phyloP scores from a whole-genome alignment of 2,329 filamentous ascomycete species.

The Phialophora expanda region DNA sequence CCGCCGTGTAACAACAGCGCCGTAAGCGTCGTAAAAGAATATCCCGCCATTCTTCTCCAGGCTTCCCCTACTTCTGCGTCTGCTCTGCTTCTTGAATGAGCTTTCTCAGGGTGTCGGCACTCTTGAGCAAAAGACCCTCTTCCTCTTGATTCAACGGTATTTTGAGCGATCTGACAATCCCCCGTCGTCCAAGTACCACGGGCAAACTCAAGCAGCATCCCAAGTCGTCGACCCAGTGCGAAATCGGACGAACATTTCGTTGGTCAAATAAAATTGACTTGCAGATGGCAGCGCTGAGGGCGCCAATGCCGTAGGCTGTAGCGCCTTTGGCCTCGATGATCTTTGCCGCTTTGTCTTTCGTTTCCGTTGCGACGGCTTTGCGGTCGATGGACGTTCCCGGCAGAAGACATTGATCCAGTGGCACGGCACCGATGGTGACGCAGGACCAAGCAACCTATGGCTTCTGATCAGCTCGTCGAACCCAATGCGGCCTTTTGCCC shows the following conservation, averaged over 20 bases:
- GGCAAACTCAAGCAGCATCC: constrained; percentile 59
- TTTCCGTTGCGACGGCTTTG: constrained; percentile 51
- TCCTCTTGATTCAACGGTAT: constrained; percentile 38
- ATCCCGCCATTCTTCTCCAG: too few relatives aligned
- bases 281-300: constrained; percentile 56
- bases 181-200: constrained; percentile 55
- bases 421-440: constrained; percentile 51
- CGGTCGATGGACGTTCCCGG: constrained; percentile 41
- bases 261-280: constrained; percentile 58
- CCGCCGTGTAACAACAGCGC: too few relatives aligned
- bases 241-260: constrained; percentile 55
- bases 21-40: too few relatives aligned
- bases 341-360: constrained; percentile 53
- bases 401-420: constrained; percentile 46
- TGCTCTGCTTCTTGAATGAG: constrained; percentile 30
- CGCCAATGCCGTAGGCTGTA: constrained; percentile 58
- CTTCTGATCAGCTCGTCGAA: constrained; percentile 9
- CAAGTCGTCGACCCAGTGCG: constrained; percentile 56
- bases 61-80: constrained; percentile 2
- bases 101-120: constrained; percentile 28
- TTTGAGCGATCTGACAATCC: constrained; percentile 48
- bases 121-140: constrained; percentile 24
- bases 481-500: background rate
- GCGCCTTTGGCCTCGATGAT: constrained; percentile 59
- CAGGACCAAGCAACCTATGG: constrained; percentile 52